Evolutionary conservation across 2,329 filamentous ascomycete species (phyloP), one percentile per base, ranked within the genome.

Genomic region (Fusarium compactum): DNA sequence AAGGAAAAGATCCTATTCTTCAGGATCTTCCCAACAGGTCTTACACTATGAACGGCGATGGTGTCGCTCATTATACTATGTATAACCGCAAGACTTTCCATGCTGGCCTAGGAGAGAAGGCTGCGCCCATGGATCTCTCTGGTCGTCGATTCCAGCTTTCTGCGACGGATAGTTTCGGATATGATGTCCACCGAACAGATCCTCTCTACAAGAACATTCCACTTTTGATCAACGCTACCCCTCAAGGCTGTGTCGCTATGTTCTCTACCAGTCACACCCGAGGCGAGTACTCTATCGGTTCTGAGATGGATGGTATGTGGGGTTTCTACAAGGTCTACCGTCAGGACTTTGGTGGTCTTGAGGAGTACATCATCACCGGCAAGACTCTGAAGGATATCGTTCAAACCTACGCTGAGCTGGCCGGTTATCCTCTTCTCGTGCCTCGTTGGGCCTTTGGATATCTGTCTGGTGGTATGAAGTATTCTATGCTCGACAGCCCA

Each of bases 121-220:
- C 89, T 8, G 91, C 90, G 0, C 91, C 91, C 0, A 92, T 93
- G 89, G 88, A 93, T 73, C 83, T 94, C 2, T 89, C 86, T 0
- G 90, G 89, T 32, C 85, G 91, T 1, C 83, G 87, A 27, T 93
- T 93, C 76, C 84, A 86, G 27, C 82, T 93, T 16, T 89, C 90
- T 0, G 90, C 89, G 4, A 92, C 89, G 0, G 91, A 93, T 77
- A 90, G 87, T 40, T 93, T 93, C 71, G 90, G 91, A 4, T 93
- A 94, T 74, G 90, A 93, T 71, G 86, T 89, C 6, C 89, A 92
- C 75, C 85, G 86, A 12, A 91, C 90, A 5, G 91, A 93, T 76
- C 91, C 91, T 1, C 82, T 93, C 57, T 93, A 93, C 81, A 93
- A 94, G 79, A 89, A 93, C 73, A 91, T 93, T 41, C 91, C 91